Evolutionary conservation across 2,329 filamentous ascomycete species (phyloP), one percentile per base, ranked within the genome.

Genomic region (Parascedosporium putredinis): DNA sequence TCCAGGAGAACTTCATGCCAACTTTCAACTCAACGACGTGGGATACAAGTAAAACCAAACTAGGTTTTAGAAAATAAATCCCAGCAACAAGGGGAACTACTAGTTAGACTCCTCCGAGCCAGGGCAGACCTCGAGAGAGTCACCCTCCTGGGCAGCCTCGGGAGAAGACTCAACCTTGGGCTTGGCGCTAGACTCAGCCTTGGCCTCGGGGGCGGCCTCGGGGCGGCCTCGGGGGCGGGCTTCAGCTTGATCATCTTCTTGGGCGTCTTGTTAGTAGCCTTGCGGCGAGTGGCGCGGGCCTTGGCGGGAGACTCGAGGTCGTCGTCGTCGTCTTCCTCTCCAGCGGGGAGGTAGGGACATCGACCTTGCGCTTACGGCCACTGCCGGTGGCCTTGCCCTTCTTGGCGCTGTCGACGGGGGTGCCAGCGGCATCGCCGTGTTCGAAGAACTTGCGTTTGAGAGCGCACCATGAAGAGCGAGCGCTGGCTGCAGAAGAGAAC

Each of bases 371-470:
- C 38, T 42, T 42, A 10, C 18, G 38, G 38, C 38, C 18, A 1
- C 38, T 16, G 38, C 16, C 7, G 23, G 38, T 24, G 12, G 38
- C 38, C 38, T 42, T 42, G 20, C 10, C 38, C 38, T 42, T 42
- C 38, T 42, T 42, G 18, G 18, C 20, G 18, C 3, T 42, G 38
- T 20, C 38, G 23, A 20, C 2, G 18, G 18, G 38, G 14, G 38
- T 42, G n/a, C 10, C n/a, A 20, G 38, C 38, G 18, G 16, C 38
- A 24, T 20, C 38, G 3, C 23, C 38, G 38, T 16, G 5, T 6
- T 22, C n/a, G 38, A 42, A 42, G 38, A 9, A 42, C 38, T 42
- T 42, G 38, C 38, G 38, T 20, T 42, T 42, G 38, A 42, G 16
- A 20, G 38, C 38, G 38, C 5, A 42, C 38, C 38, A 42, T 20